Base-by-base conservation (phyloP, 345 rosid genomes). In the Nephelium lappaceum region DNA sequence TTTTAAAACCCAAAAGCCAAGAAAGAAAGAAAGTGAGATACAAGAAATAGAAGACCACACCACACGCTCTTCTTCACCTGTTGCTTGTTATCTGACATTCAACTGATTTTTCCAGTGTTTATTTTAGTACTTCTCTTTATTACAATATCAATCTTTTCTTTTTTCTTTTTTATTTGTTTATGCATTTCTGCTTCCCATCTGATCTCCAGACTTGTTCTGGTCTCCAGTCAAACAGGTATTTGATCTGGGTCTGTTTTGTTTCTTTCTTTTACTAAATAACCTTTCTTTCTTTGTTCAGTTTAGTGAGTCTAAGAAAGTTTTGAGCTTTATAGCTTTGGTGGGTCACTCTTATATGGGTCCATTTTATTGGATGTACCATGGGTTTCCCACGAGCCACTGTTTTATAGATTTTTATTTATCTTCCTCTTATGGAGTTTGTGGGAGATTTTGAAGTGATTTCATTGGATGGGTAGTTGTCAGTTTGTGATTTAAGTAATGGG, bases 141-240 rank as follows among this genome's bases (percentile, higher is more conserved):
- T 83, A 27, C 41, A 72, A 64, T 63, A 73, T 83, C 18, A 78
- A 81, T 67, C 81, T 83, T 76, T 77, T 51, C 51, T 65, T 51
- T 74, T 70, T 78, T 65, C 61, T 74, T 80, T 77, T 78, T 78
- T 72, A 76, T 77, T 78, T 78, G 67, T 72, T 82, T 2, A 31
- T 31, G 36, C 36, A 27, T 76, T 72, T 25, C 75, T 24, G 25
- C 72, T 81, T 77, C 78, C 78, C 69, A 70, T 78, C 85, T 79
- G 75, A 69, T 74, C 82, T 75, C 62, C 11, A 14, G 55, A 21
- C 57, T 77, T 71, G 39, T 60, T 67, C 45, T 47, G 73, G 73
- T 68, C 78, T 69, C 72, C 79, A 51, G 81, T 82, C 85, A 76
- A 84, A 83, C n/a, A 53, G 86, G 87, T 81, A 82, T 74, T 78